Conservation (phyloP, 805 yeast genomes). For the Starmerella davenportii region DNA sequence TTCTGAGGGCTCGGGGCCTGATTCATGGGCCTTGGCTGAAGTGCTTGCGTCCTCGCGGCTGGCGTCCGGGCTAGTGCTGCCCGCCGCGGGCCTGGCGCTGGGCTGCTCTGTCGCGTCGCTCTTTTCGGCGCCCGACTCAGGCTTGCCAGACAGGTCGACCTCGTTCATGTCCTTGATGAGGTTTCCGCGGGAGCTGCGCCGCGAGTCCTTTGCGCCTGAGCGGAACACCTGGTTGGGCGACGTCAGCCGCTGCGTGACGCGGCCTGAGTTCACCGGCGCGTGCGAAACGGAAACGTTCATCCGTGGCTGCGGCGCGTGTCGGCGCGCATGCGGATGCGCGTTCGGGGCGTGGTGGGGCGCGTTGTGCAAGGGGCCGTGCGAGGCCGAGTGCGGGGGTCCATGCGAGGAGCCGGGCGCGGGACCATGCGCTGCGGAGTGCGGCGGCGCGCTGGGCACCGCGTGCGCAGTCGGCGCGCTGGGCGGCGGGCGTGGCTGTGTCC, state of each 20-base stretch:
- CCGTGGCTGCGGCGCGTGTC: slow-evolving; percentile 1
- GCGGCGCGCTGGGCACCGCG: background rate
- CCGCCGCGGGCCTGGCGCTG: too few relatives aligned
- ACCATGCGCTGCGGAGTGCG: slow-evolving; percentile 3
- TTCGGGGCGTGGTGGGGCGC: slow-evolving; percentile 3
- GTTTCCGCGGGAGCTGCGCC: background rate
- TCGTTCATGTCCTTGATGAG: slow-evolving; percentile 5
- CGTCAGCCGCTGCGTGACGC: slow-evolving; percentile 12
- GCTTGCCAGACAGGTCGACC: slow-evolving; percentile 5
- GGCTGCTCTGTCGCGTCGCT: too few relatives aligned
- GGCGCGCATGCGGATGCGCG: background rate
- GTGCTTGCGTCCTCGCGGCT: too few relatives aligned
- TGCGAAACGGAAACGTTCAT: slow-evolving; percentile 9
- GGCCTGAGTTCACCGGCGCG: slow-evolving; percentile 12
- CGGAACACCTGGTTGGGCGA: slow-evolving; percentile 8
- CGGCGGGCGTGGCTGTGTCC: slow-evolving; percentile 8
- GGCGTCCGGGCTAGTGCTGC: too few relatives aligned
- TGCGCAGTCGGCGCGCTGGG: background rate
- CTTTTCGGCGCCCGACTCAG: too few relatives aligned
- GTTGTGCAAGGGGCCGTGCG: background rate
- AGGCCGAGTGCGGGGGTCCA: background rate
- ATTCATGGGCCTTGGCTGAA: too few relatives aligned
- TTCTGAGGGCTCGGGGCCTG: too few relatives aligned
- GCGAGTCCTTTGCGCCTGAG: background rate
- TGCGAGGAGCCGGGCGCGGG: background rate